A percentile compares a stretch with the other conserved stretches of the same genome.
Evolutionary conservation across 257 asterid genomes (phyloP).

Genomic region (Apocynum venetum): DNA sequence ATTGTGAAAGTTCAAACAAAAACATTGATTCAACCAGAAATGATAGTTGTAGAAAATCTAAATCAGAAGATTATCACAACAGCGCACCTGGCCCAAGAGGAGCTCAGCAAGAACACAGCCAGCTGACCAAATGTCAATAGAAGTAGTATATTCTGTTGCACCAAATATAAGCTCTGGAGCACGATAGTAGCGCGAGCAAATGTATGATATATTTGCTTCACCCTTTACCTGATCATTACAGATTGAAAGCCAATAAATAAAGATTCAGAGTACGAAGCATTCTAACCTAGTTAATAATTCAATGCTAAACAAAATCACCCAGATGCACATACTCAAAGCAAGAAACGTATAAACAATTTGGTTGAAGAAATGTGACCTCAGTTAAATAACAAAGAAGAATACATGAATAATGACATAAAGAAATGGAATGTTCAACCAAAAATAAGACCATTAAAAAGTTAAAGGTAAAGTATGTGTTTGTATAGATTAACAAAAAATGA

Average conservation of each 20-base stretch:
- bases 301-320: neutral
- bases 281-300: neutral
- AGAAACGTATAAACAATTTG: neutral
- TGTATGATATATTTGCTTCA: constrained; percentile 85
- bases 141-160: constrained; percentile 72
- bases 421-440: neutral
- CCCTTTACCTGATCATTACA: constrained; percentile 59
- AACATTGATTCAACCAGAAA: neutral
- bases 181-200: constrained; percentile 90
- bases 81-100: constrained; percentile 77
- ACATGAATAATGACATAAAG: neutral
- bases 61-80: constrained; percentile 5
- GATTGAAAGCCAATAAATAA: constrained; percentile 1
- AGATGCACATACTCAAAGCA: neutral
- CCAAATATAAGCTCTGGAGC: constrained; percentile 95
- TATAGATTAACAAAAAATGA: neutral
- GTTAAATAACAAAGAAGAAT: neutral
- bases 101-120: constrained; percentile 96
- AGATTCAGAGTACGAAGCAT: neutral
- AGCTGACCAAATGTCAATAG: constrained; percentile 93
- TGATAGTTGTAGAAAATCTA: neutral
- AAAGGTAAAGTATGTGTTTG: neutral
- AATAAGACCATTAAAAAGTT: neutral
- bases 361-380: neutral
- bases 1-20: neutral